These are phyloP conservation scores for Phaffia australis DNA, from an alignment of 768 basidiomycete genomes.

Conservation along the genomic window DNA sequence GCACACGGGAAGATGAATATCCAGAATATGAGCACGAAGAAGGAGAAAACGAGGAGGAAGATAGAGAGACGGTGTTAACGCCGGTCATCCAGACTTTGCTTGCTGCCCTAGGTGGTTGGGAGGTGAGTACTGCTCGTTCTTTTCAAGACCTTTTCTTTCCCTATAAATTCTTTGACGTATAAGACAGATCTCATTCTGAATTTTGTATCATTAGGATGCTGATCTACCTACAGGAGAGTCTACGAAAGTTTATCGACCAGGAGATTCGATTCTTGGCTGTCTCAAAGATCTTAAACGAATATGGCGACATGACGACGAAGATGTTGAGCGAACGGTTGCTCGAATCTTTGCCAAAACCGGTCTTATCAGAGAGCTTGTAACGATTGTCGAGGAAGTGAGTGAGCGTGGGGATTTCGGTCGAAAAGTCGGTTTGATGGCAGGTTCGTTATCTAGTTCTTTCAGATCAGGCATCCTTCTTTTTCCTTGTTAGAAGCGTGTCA, in stretches of 20 bases:
- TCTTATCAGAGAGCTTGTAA: slow-evolving; percentile 20
- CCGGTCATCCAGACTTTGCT: slow-evolving; percentile 37
- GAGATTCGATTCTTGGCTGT: slow-evolving; percentile 37
- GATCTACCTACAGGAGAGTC: slow-evolving; percentile 25
- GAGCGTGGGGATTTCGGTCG: slow-evolving; percentile 37
- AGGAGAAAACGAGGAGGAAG: slow-evolving; percentile 22
- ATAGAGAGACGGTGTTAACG: slow-evolving; percentile 29
- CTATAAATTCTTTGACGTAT: too few relatives aligned
- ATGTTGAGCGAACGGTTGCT: slow-evolving; percentile 91
- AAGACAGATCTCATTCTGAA: not conserved
- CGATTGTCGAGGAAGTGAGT: slow-evolving; percentile 32
- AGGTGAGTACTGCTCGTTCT: slow-evolving; percentile 26
- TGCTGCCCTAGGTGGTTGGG: slow-evolving; percentile 38
- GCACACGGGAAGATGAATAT: not conserved
- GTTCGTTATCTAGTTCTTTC: slow-evolving; percentile 28
- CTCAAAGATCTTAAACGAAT: slow-evolving; percentile 87
- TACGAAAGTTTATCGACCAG: slow-evolving; percentile 37
- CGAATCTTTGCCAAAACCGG: slow-evolving; percentile 16
- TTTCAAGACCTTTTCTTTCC: too few relatives aligned
- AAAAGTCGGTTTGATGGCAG: slow-evolving; percentile 37
- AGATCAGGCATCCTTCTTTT: not conserved
- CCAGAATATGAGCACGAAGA: slow-evolving; percentile 9
- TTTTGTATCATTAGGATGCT: slow-evolving; percentile 23
- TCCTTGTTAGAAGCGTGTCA: not conserved
- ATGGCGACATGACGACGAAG: slow-evolving; percentile 92